A percentile compares a stretch with the other conserved stretches of the same genome.
These are phyloP conservation scores for Soucietia sequanensis DNA, from an alignment of 805 yeast genomes.

Conservation along the genomic window DNA sequence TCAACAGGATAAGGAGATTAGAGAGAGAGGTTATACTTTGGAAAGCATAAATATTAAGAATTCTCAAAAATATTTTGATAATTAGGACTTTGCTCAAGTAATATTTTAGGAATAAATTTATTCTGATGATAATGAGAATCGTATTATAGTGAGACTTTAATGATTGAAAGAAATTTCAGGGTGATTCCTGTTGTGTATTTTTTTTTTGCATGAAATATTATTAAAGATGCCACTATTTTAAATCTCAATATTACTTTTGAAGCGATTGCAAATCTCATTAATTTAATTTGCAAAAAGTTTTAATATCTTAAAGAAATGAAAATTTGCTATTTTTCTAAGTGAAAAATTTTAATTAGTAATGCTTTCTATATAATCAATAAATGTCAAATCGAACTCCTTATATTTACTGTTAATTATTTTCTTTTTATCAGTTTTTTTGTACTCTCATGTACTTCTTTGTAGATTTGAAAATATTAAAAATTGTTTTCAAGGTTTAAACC, in stretches of 20 bases:
- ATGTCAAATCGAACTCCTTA: constrained; percentile 3
- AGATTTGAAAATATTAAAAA: neutral
- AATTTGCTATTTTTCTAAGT: too few relatives aligned
- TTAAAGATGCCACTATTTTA: too few relatives aligned
- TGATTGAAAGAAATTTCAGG: neutral
- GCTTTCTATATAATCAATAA: constrained; percentile 4
- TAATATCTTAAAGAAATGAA: too few relatives aligned
- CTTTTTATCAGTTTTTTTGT: constrained; percentile 1
- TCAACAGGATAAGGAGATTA: constrained; percentile 1
- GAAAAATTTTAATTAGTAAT: too few relatives aligned
- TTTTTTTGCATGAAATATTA: too few relatives aligned
- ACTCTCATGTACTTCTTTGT: neutral
- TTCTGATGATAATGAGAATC: constrained; percentile 1
- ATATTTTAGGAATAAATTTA: neutral
- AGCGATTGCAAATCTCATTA: too few relatives aligned
- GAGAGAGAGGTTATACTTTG: neutral
- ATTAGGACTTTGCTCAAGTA: neutral
- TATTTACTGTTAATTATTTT: neutral
- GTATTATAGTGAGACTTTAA: neutral
- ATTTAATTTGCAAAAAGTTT: too few relatives aligned
- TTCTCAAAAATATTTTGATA: neutral
- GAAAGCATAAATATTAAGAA: constrained; percentile 1
- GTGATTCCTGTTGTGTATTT: neutral
- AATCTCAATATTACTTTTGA: too few relatives aligned
- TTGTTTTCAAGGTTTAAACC: too few relatives aligned